Percentiles rank a stretch among this genome's conserved stretches.
Evolutionary conservation across 345 rosid species (phyloP).

Genomic region (Bruguiera gymnorhiza): DNA sequence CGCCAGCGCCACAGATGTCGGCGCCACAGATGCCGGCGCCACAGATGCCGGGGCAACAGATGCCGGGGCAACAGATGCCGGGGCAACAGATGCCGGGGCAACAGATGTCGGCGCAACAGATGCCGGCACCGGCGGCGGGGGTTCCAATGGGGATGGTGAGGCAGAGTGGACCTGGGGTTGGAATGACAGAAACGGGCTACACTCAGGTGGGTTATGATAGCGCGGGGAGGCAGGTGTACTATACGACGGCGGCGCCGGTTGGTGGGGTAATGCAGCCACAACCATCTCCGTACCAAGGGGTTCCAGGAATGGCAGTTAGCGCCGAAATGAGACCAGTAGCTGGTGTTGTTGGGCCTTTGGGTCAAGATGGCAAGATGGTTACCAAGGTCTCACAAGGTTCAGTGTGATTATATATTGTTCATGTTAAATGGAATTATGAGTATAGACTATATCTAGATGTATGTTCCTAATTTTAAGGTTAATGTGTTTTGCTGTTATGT

Average conservation of each 20-base stretch:
- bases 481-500: conserved; percentile 1
- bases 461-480: conserved; percentile 12
- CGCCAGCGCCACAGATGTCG: conserved; percentile 11
- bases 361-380: conserved; percentile 38
- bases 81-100: conserved; percentile 23
- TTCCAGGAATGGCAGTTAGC: conserved; percentile 40
- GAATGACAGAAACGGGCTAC: conserved; percentile 43
- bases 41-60: conserved; percentile 22
- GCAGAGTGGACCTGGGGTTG: conserved; percentile 34
- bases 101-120: conserved; percentile 7
- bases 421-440: not conserved
- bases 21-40: conserved; percentile 17
- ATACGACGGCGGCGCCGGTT: conserved; percentile 27
- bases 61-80: conserved; percentile 11
- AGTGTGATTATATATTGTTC: conserved; percentile 18
- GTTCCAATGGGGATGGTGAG: conserved; percentile 35
- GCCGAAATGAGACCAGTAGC: conserved; percentile 43
- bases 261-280: conserved; percentile 42
- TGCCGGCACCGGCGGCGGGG: conserved; percentile 8
- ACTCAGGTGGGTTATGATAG: conserved; percentile 57
- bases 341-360: conserved; percentile 19
- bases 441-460: conserved; percentile 4
- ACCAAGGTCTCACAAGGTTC: conserved; percentile 42
- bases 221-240: conserved; percentile 69
- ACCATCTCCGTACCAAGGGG: conserved; percentile 53